Conservation (phyloP, 208 protist species). For the Acanthamoeba lenticulata region DNA sequence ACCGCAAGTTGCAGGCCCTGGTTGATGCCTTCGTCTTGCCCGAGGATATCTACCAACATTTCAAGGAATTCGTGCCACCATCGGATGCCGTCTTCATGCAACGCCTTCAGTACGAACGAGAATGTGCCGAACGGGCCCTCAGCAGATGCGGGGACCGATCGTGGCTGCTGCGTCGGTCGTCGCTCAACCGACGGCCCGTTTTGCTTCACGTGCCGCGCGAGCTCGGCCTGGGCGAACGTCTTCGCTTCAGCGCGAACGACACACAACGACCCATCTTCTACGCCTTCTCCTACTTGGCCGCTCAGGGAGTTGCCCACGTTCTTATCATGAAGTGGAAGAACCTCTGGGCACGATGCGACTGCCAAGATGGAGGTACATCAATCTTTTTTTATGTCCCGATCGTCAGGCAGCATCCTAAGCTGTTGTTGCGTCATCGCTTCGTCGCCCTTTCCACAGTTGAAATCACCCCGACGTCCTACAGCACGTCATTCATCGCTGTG, state of each 20-base stretch:
- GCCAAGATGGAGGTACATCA: conserved; percentile 18
- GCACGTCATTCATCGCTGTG: conserved; percentile 28
- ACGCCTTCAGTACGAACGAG: conserved; percentile 33
- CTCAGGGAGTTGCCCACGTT: not conserved
- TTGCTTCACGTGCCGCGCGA: not conserved
- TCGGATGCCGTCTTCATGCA: conserved; percentile 16
- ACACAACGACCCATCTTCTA: conserved; percentile 23
- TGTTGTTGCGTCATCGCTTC: not conserved
- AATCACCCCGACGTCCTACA: conserved; percentile 7
- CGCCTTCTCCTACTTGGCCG: conserved; percentile 12
- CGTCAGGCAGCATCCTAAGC: no score
- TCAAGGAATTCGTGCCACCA: not conserved
- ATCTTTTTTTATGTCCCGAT: not conserved
- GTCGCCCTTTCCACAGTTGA: not conserved
- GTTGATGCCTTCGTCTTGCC: conserved; percentile 25
- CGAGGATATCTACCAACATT: conserved; percentile 38
- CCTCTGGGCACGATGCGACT: conserved; percentile 18
- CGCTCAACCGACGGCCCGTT: not conserved
- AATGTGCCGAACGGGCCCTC: conserved; percentile 7
- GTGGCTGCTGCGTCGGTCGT: conserved; percentile 5
- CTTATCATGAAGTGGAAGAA: conserved; percentile 58
- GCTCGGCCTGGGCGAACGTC: conserved; percentile 6
- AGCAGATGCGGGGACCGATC: not conserved
- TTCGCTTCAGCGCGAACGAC: not conserved
- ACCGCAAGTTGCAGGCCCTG: not conserved